A percentile compares a stretch with the other conserved stretches of the same genome.
Evolutionary conservation across 768 basidiomycete species (phyloP).

Genomic region (Paxillus rubicundulus): DNA sequence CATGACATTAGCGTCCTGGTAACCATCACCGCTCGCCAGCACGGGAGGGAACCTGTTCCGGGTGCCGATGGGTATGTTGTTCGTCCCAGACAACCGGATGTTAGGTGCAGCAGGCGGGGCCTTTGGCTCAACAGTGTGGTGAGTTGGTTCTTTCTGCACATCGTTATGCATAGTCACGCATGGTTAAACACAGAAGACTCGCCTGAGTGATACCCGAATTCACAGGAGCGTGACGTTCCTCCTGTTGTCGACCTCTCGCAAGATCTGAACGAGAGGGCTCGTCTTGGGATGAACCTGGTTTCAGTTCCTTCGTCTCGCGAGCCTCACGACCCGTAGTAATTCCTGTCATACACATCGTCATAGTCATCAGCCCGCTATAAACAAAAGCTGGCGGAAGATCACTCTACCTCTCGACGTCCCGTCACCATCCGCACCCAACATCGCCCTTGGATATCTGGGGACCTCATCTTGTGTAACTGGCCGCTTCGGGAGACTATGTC

Average conservation of each 20-base stretch:
- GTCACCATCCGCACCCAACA: conserved; percentile 28
- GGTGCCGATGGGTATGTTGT: conserved; percentile 31
- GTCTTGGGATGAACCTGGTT: conserved; percentile 18
- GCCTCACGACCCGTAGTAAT: conserved; percentile 16
- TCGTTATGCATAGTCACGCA: neutral
- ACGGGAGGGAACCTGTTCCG: conserved; percentile 21
- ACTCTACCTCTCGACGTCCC: conserved; percentile 14
- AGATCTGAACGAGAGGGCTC: conserved; percentile 12
- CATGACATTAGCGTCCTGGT: neutral
- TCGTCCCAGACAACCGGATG: conserved; percentile 31
- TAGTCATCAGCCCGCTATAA: neutral
- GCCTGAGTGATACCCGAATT: conserved; percentile 19
- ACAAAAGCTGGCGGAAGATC: neutral
- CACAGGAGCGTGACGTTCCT: conserved; percentile 15
- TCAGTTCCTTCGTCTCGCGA: conserved; percentile 16
- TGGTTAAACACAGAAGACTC: conserved; percentile 3
- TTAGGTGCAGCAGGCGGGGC: conserved; percentile 13
- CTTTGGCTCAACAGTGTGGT: conserved; percentile 12
- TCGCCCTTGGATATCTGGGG: conserved; percentile 37
- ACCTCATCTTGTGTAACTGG: conserved; percentile 25
- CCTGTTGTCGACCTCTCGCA: conserved; percentile 15
- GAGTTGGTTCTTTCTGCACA: conserved; percentile 20
- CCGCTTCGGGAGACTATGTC: conserved; percentile 14
- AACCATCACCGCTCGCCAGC: neutral
- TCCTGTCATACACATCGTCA: neutral